Evolutionary conservation across 148 eudicot species (phyloP).

Genomic region (Spergularia bocconei): DNA sequence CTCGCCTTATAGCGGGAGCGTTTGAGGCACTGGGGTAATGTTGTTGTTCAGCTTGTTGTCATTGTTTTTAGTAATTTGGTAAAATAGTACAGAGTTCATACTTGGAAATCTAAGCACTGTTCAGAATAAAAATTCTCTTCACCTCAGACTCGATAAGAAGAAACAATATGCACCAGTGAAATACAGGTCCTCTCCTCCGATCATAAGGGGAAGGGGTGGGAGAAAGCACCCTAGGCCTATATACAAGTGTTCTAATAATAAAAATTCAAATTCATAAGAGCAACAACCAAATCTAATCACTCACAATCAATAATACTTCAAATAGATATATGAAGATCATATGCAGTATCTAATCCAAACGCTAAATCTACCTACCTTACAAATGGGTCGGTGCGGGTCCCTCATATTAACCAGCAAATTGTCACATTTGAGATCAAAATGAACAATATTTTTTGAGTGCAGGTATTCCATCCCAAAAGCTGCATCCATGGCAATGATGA

Average conservation of each 20-base stretch:
- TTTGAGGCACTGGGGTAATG: no score
- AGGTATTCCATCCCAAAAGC: constrained; percentile 99
- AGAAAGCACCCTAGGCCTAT: background rate
- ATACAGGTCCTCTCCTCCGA: background rate
- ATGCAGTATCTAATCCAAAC: background rate
- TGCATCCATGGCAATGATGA: constrained; percentile 95
- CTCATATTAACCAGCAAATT: constrained; percentile 86
- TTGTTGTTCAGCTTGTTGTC: background rate
- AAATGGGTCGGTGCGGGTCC: constrained; percentile 87
- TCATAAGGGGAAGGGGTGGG: background rate
- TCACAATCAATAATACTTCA: background rate
- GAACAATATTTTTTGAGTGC: constrained; percentile 90
- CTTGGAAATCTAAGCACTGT: background rate
- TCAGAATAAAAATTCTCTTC: background rate
- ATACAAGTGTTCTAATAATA: background rate
- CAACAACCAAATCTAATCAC: background rate
- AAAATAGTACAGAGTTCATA: background rate
- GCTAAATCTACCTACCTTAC: constrained; percentile 57
- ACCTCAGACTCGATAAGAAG: background rate
- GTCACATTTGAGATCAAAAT: constrained; percentile 98
- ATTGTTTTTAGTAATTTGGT: background rate
- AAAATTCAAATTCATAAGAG: background rate
- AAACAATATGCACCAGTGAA: background rate
- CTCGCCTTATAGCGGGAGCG: no score
- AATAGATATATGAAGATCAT: background rate